phyloP scores from a whole-genome alignment of 192 early-diverging fungal species.

The Neocallimastix lanati region DNA sequence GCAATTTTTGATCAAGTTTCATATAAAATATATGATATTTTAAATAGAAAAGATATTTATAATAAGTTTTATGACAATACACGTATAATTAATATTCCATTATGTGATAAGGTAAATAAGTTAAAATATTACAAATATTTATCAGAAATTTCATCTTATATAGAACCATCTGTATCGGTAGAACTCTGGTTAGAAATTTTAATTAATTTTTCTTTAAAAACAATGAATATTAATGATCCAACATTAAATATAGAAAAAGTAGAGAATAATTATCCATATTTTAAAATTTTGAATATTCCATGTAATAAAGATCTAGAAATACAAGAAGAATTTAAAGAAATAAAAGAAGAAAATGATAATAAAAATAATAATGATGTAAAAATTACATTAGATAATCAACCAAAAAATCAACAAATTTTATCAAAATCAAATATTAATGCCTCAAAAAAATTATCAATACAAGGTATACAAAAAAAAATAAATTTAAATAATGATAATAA shows the following conservation, averaged over 20 bases:
- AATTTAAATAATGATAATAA: neutral
- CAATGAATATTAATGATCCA: neutral
- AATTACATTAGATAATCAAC: neutral
- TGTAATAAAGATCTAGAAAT: neutral
- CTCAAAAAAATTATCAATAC: neutral
- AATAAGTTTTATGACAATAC: neutral
- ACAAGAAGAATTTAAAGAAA: neutral
- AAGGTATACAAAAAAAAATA: neutral
- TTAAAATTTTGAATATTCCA: neutral
- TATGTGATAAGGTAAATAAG: neutral
- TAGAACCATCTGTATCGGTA: neutral
- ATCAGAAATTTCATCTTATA: neutral
- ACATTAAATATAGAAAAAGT: neutral
- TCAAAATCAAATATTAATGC: neutral
- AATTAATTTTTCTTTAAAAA: neutral
- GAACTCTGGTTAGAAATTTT: neutral
- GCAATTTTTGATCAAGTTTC: neutral
- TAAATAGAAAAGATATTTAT: neutral
- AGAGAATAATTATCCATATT: neutral
- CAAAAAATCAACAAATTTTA: neutral
- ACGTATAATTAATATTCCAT: neutral
- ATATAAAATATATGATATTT: neutral
- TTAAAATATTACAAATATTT: neutral
- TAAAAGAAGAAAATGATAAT: neutral
- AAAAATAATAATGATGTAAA: neutral